Base-by-base conservation (phyloP, 495 filamentous ascomycete genomes). In the Barbatosphaeria neglecta region DNA sequence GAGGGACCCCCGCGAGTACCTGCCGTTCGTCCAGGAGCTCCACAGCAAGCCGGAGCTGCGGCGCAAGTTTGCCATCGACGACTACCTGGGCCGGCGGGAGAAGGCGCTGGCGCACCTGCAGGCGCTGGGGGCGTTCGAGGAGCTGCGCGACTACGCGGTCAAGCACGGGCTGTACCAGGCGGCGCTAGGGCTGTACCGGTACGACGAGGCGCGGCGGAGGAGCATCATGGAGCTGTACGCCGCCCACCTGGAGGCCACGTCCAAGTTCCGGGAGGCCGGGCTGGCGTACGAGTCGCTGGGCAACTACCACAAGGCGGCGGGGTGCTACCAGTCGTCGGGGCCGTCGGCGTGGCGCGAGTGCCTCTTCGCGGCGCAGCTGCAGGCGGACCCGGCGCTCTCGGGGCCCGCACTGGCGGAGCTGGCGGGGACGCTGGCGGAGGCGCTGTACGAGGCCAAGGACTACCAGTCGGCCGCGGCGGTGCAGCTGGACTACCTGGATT, bases 1-100 rank as follows among this genome's bases (percentile, higher is more conserved):
- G 64, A 86, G 88, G 61, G 92, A 98, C 52, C 92, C 92, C 15
- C 73, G 90, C 50, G 92, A 98, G 67, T 98, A 98, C 53, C 76
- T 98, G 16, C 93, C 92, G 13, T 95, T 95, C 62, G 75, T 97
- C 37, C 87, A 94, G 57, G 81, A 79, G 18, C 74, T 96, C 8
- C 87, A 95, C 58, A 71, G 81, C 43, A 71, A 92, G 57, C 62
- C 81, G 0, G 66, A 75, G 18, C 62, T 81, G 16, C 78, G 86
- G 17, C 78, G 84, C 24, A 75, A 81, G 37, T 96, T 86, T 52
- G 78, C 80, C 35, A 95, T 98, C 43, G 92, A 97, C 61, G 81
- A 97, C 59, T 77, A 90, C 50, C 78, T 98, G 4, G 74, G 74
- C 6, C 80, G 87, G 11, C 76, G 76, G 46, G 56, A 65, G 16